Base-by-base conservation (phyloP, 1,284 basidiomycete genomes). In the Cerioporus squamosus region DNA sequence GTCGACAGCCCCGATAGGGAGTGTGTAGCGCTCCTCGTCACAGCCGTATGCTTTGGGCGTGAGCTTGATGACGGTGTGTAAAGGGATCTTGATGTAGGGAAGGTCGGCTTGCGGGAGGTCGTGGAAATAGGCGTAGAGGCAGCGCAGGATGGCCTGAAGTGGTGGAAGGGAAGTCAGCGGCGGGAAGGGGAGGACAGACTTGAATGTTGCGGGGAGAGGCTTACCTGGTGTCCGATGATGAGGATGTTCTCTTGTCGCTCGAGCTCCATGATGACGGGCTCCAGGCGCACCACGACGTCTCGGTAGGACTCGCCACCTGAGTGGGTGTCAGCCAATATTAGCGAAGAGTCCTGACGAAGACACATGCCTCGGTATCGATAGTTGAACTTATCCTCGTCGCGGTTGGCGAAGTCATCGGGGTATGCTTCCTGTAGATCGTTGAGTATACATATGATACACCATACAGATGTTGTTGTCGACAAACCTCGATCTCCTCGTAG, bases 351-450 rank as follows among this genome's bases (percentile, higher is more conserved):
- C 2, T 8, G 33, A 68, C 31, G 62, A 77, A 72, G 74, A 52
- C 70, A 77, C 61, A 72, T 55, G 74, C 89, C 92, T 70, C 94
- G 83, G 76, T 98, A 98, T 23, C 97, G 88, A 74, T 99, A 99
- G 77, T 99, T 99, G 78, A 98, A 99, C 76, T 99, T 99, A 80
- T 99, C 97, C 55, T 99, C 95, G 70, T 99, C 97, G 24, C 97
- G 87, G 70, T 94, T 95, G n/a, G 95, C 96, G 72, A 97, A 98
- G 75, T 99, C 97, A 65, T 99, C 97, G 0, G 97, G 97, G 72
- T 98, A 99, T 51, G 88, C 88, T 80, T 89, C 85, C 91, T 96
- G 71, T 17, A 22, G 14, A 7, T 26, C 14, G 33, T 36, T 36
- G 12, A 36, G 5, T 36, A 10, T 36, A 10, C 3, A 12, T 14